These are phyloP conservation scores for Neofusicoccum sp. DNA, from an alignment of 2,329 filamentous ascomycete genomes.

Conservation along the genomic window DNA sequence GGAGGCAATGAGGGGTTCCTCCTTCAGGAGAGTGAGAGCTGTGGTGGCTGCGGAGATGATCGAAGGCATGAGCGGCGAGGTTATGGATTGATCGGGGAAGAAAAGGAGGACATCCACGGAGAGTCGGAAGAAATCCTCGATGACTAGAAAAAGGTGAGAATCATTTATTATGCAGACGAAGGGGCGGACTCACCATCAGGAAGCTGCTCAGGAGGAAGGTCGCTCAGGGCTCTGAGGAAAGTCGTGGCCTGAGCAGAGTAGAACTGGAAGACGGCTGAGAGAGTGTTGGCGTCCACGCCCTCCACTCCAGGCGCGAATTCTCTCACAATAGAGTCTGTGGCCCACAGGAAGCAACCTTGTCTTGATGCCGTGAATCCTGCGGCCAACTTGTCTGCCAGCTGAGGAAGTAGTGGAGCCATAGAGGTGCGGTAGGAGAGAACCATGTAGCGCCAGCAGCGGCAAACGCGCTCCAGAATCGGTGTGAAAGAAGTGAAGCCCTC, in stretches of 20 bases:
- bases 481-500: conserved; percentile 83
- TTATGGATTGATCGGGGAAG: conserved; percentile 81
- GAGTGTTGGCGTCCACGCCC: conserved; percentile 76
- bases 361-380: conserved; percentile 79
- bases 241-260: conserved; percentile 90
- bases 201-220: conserved; percentile 73
- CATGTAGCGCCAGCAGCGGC: conserved; percentile 95
- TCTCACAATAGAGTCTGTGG: conserved; percentile 87
- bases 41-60: conserved; percentile 87
- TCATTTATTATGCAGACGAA: background rate
- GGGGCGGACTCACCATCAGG: conserved; percentile 57
- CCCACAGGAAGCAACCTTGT: conserved; percentile 98
- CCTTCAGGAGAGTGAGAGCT: conserved; percentile 82
- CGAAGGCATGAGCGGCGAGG: conserved; percentile 72
- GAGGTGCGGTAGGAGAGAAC: conserved; percentile 90
- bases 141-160: conserved; percentile 53
- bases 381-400: conserved; percentile 84
- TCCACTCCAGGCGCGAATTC: conserved; percentile 93
- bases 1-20: conserved; percentile 85
- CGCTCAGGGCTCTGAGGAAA: conserved; percentile 85
- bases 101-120: conserved; percentile 89
- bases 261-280: conserved; percentile 86
- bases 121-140: conserved; percentile 95
- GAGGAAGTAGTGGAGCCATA: conserved; percentile 79
- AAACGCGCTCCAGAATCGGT: conserved; percentile 90